phyloP scores from a whole-genome alignment of 140 eudicot species.

The Flaveria floridana region DNA sequence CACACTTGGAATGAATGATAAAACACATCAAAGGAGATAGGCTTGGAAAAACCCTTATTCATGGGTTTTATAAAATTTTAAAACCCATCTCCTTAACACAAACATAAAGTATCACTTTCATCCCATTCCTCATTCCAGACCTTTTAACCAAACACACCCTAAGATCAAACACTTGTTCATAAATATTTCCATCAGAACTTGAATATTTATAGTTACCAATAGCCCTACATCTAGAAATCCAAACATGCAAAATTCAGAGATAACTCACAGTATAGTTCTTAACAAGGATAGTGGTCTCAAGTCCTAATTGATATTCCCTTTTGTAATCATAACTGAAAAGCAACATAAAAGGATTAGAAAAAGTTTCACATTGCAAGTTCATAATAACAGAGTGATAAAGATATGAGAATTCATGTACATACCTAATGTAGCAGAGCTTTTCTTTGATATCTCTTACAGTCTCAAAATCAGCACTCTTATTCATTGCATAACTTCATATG shows the following conservation, averaged over 20 bases:
- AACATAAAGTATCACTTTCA: neutral
- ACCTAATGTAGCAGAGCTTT: conserved; percentile 96
- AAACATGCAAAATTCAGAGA: neutral
- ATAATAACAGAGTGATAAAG: conserved; percentile 13
- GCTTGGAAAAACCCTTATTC: neutral
- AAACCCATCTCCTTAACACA: neutral
- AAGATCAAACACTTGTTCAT: neutral
- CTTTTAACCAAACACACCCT: neutral
- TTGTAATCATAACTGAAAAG: conserved; percentile 87
- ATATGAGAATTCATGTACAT: conserved; percentile 22
- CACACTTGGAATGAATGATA: neutral
- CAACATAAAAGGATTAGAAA: conserved; percentile 23
- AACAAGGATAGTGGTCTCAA: conserved; percentile 93
- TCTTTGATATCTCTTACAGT: conserved; percentile 97
- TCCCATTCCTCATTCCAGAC: neutral
- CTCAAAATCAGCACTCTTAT: conserved; percentile 87
- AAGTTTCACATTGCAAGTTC: conserved; percentile 14
- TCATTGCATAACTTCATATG: conserved; percentile 88
- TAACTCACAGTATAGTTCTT: conserved; percentile 88
- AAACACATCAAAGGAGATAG: neutral
- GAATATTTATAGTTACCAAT: too few species aligned
- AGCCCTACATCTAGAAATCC: conserved; percentile 12
- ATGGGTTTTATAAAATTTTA: neutral
- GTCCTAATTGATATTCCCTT: conserved; percentile 95
- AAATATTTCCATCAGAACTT: too few species aligned